Conservation (phyloP, 208 protist genomes). For the Crithidia bombi region DNA sequence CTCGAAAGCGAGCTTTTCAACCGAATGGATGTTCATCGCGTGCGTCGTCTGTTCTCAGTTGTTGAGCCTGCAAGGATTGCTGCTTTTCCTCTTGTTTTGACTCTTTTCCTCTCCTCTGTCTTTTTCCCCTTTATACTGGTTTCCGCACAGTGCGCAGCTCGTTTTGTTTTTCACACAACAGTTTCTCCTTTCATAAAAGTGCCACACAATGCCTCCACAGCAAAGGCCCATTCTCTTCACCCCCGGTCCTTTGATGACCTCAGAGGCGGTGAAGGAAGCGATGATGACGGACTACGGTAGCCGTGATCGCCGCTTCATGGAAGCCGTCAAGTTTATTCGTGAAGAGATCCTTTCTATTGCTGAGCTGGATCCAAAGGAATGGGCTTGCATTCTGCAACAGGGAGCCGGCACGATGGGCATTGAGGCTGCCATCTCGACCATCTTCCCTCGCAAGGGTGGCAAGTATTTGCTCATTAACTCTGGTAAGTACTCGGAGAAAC, state of each 20-base stretch:
- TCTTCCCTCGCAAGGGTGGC: conserved; percentile 52
- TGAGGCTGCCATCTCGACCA: conserved; percentile 78
- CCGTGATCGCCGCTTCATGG: conserved; percentile 77
- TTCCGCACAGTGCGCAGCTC: too few relatives aligned
- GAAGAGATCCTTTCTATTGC: conserved; percentile 61
- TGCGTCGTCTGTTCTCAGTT: too few relatives aligned
- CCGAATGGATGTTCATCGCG: too few relatives aligned
- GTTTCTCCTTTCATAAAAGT: not conserved
- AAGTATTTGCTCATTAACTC: conserved; percentile 85
- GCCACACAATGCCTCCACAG: conserved; percentile 6
- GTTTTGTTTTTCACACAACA: not conserved
- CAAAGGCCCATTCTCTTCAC: conserved; percentile 81
- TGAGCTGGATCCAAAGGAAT: conserved; percentile 51
- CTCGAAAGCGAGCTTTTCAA: too few relatives aligned
- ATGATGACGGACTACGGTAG: conserved; percentile 88
- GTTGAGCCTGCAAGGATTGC: too few relatives aligned
- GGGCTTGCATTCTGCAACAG: conserved; percentile 75
- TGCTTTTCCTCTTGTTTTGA: too few relatives aligned
- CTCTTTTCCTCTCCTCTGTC: too few relatives aligned
- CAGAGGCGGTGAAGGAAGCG: conserved; percentile 71
- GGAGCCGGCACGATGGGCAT: conserved; percentile 87
- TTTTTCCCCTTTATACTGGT: too few relatives aligned
- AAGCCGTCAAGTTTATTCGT: conserved; percentile 71
- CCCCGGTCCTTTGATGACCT: conserved; percentile 81
- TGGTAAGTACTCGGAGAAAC: conserved; percentile 88